phyloP scores from a whole-genome alignment of 2,329 filamentous ascomycete genomes.

The Colletotrichum sp. region DNA sequence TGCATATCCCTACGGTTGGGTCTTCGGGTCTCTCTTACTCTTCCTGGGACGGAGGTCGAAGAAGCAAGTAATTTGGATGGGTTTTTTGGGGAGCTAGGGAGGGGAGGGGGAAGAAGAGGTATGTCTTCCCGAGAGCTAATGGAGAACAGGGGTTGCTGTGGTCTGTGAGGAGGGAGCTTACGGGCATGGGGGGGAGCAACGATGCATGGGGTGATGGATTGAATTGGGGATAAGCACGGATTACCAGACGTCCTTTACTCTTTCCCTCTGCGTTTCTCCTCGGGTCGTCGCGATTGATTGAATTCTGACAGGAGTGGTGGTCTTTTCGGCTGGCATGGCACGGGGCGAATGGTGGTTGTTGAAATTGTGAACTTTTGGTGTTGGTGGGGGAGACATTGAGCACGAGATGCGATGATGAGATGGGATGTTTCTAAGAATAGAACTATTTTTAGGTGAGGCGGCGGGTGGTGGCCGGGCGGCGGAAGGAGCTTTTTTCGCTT shows the following conservation, averaged over 20 bases:
- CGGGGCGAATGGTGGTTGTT: neutral
- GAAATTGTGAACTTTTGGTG: neutral
- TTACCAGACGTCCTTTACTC: neutral
- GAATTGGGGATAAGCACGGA: neutral
- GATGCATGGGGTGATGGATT: neutral
- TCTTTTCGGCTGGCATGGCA: neutral
- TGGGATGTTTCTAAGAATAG: slow-evolving; percentile 7
- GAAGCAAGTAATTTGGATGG: neutral
- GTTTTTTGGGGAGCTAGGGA: neutral
- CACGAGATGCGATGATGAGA: neutral
- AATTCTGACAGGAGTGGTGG: neutral
- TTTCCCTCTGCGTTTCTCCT: neutral
- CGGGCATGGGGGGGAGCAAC: neutral
- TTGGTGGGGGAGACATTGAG: neutral
- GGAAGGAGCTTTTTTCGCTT: neutral
- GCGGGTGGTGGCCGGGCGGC: neutral
- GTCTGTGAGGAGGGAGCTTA: neutral
- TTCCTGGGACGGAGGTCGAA: neutral
- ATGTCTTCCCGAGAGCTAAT: neutral
- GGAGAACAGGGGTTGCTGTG: neutral
- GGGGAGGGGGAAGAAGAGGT: neutral
- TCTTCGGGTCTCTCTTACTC: neutral
- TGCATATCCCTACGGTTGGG: neutral
- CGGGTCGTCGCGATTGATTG: neutral
- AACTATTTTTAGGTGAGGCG: slow-evolving; percentile 5